A percentile compares a stretch with the other conserved stretches of the same genome.
Evolutionary conservation across 139 green algal species (phyloP).

Genomic region (Bryopsis sp.): DNA sequence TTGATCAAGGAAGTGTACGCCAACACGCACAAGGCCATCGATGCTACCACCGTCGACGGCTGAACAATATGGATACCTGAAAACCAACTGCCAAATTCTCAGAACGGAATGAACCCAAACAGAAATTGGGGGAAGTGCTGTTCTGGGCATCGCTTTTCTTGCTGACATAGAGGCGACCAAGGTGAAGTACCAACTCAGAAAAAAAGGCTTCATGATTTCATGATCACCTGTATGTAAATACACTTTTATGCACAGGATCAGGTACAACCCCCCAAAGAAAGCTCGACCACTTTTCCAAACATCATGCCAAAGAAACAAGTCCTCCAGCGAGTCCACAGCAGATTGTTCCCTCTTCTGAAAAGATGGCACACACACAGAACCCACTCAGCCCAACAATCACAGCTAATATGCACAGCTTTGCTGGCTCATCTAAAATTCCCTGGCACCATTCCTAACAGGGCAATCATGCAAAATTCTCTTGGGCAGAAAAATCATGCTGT

Average conservation of each 20-base stretch:
- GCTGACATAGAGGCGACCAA: too few relatives aligned
- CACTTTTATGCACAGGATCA: not conserved
- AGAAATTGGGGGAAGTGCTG: not conserved
- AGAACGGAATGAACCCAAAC: not conserved
- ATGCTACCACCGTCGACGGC: not conserved
- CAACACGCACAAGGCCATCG: not conserved
- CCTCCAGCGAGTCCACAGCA: not conserved
- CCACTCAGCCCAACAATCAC: too few relatives aligned
- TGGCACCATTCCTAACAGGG: too few relatives aligned
- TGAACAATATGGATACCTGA: slow-evolving; percentile 1
- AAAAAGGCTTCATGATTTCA: too few relatives aligned
- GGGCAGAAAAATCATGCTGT: too few relatives aligned
- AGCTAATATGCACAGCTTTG: too few relatives aligned
- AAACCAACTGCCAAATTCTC: not conserved
- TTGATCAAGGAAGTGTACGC: not conserved
- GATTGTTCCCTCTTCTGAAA: too few relatives aligned
- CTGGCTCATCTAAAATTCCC: too few relatives aligned
- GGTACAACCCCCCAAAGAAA: not conserved
- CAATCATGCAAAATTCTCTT: too few relatives aligned
- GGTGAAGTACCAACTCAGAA: too few relatives aligned
- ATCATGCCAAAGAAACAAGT: not conserved
- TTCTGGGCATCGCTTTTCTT: not conserved
- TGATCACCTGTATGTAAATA: not conserved
- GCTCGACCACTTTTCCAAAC: not conserved
- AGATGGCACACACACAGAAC: too few relatives aligned